Evolutionary conservation across 805 yeast species (phyloP).

Genomic region (Hagleromyces aurorensis): DNA sequence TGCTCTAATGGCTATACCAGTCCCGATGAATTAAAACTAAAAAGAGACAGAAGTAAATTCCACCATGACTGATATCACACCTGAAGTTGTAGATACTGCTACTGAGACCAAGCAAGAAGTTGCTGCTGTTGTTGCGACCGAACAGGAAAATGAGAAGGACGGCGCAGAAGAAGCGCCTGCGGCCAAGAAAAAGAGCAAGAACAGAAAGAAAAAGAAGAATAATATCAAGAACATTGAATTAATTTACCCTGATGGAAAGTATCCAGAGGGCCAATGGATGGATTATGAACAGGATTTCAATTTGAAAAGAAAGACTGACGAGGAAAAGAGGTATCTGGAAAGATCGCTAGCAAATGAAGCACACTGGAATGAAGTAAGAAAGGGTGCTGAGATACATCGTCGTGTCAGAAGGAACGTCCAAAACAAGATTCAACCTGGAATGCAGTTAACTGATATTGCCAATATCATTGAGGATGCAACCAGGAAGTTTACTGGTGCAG

Average conservation of each 20-base stretch:
- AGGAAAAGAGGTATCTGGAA: constrained; percentile 75
- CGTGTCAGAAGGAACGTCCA: constrained; percentile 79
- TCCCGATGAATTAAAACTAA: no score
- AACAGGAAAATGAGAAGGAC: constrained; percentile 4
- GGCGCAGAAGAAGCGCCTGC: constrained; percentile 4
- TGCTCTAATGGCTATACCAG: no score
- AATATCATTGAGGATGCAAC: constrained; percentile 81
- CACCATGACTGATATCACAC: not conserved
- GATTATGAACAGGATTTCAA: constrained; percentile 64
- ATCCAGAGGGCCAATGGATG: constrained; percentile 83
- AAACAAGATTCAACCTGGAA: constrained; percentile 74
- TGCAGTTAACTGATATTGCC: constrained; percentile 85
- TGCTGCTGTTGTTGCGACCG: constrained; percentile 3
- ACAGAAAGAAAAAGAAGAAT: constrained; percentile 46
- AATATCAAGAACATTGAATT: constrained; percentile 55
- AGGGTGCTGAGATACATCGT: constrained; percentile 94
- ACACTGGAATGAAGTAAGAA: constrained; percentile 82
- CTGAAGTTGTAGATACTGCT: not conserved
- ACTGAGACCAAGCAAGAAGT: no score
- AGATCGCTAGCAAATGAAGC: constrained; percentile 42
- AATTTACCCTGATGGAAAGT: constrained; percentile 61
- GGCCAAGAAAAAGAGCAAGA: constrained; percentile 50
- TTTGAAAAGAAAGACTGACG: constrained; percentile 69
- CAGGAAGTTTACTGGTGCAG: constrained; percentile 60
- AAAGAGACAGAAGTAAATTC: no score